phyloP scores from a whole-genome alignment of 768 basidiomycete genomes.

The Thelephora ganbajun region DNA sequence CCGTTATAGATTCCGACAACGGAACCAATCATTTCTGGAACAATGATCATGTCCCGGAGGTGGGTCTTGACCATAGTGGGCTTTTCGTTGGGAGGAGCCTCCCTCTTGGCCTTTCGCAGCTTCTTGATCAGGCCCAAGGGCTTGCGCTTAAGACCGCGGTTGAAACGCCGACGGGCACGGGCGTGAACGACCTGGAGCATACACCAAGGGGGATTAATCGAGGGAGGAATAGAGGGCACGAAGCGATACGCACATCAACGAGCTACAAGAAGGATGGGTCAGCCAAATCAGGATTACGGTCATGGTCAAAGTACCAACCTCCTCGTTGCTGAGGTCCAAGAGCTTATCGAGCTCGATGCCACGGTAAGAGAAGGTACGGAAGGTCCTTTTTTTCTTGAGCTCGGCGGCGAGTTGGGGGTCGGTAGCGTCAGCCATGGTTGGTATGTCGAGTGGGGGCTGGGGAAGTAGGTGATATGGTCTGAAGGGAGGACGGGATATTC shows the following conservation, averaged over 20 bases:
- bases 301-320: conserved; percentile 38
- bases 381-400: conserved; percentile 96
- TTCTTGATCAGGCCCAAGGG: conserved; percentile 99
- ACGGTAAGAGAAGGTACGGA: conserved; percentile 98
- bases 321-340: conserved; percentile 90
- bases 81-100: conserved; percentile 98
- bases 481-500: conserved; percentile 5
- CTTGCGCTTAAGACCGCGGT: conserved; percentile 95
- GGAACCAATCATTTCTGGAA: conserved; percentile 99
- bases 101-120: conserved; percentile 98
- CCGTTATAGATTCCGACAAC: conserved; percentile 98
- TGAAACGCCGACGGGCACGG: conserved; percentile 96
- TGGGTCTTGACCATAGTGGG: conserved; percentile 98
- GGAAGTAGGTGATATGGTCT: conserved; percentile 53
- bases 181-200: conserved; percentile 79
- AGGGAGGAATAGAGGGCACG: not conserved
- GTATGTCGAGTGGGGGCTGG: too few relatives aligned
- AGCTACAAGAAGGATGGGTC: conserved; percentile 30
- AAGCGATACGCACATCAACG: conserved; percentile 47
- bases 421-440: conserved; percentile 39
- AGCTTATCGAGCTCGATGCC: conserved; percentile 98
- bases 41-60: conserved; percentile 98
- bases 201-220: too few relatives aligned
- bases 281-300: conserved; percentile 2
- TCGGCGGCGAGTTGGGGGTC: conserved; percentile 91